Evolutionary conservation across 805 yeast genomes (phyloP), one percentile per base, ranked within the genome.

Genomic region (Cyberlindnera suaveolens): DNA sequence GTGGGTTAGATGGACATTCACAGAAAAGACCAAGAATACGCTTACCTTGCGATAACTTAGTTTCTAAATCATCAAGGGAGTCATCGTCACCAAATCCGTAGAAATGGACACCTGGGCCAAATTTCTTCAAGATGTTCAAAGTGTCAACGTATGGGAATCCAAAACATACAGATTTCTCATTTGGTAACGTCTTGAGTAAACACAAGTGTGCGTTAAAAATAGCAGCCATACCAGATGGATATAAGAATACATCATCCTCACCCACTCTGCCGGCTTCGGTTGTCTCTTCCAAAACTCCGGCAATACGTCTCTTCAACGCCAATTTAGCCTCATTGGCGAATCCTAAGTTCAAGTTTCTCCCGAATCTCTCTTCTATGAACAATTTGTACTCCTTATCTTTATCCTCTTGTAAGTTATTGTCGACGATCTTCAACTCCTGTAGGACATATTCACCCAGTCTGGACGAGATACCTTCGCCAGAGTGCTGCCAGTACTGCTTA

Each of bases 91-190:
- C 96, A 51, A 77, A 68, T 4, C 96, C 96, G 50, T 81, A 79
- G 61, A 89, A 91, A 52, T 80, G 80, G 33, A 84, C 85, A 31
- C 97, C 97, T 3, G 90, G 85, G 14, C 98, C 97, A 72, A 89
- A 93, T 62, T 90, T 91, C 56, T 75, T 74, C 54, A 93, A 70
- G 45, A 93, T 80, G 53, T 86, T 87, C 43, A 88, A 71, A 0
- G 98, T 90, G 61, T 93, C 98, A 26, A 87, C 93, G 62, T 91
- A 93, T 6, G 98, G 96, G 66, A 90, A 89, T 1, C 99, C 99
- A 64, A 86, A 91, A 65, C 96, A 88, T 2, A 89, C 95, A 1
- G 95, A 80, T 60, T 86, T 87, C 43, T 67, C 49, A 18, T 36
- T 39, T 9, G 56, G 49, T 11, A 45, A 49, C 0, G 52, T 47